phyloP scores from a whole-genome alignment of 352 stramenopile genomes.

The Phytophthora sansomeana region DNA sequence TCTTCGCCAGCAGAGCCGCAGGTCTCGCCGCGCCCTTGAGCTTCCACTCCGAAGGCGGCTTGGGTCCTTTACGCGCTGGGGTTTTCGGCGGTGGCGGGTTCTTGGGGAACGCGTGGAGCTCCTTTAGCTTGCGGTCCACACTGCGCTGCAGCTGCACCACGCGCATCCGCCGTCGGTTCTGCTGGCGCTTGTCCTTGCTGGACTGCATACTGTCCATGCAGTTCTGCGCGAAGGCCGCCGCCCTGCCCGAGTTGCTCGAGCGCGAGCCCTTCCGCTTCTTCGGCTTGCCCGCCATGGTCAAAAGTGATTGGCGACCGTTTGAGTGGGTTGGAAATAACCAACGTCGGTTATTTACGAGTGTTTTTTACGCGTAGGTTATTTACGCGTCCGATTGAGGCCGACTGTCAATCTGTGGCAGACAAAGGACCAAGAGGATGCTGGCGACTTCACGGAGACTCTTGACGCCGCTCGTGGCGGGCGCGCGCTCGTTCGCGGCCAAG shows the following conservation, averaged over 20 bases:
- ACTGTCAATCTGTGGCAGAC: slow-evolving; percentile 2
- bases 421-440: slow-evolving; percentile 26
- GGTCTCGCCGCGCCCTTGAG: slow-evolving; percentile 79
- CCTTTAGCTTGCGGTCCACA: slow-evolving; percentile 74
- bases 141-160: slow-evolving; percentile 82
- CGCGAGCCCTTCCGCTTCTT: slow-evolving; percentile 72
- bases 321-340: neutral
- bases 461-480: slow-evolving; percentile 37
- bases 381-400: neutral
- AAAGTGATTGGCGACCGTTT: neutral
- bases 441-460: slow-evolving; percentile 56
- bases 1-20: slow-evolving; percentile 75
- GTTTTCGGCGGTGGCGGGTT: slow-evolving; percentile 47
- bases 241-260: slow-evolving; percentile 49
- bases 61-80: slow-evolving; percentile 61
- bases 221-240: slow-evolving; percentile 67
- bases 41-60: slow-evolving; percentile 74
- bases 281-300: slow-evolving; percentile 55
- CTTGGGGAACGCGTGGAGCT: slow-evolving; percentile 68
- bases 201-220: slow-evolving; percentile 68
- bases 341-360: neutral
- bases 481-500: slow-evolving; percentile 73
- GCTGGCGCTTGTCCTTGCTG: slow-evolving; percentile 68
- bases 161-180: slow-evolving; percentile 77
- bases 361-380: neutral